These are phyloP conservation scores for Conticribra weissflogii DNA, from an alignment of 108 stramenopile species.

Conservation along the genomic window DNA sequence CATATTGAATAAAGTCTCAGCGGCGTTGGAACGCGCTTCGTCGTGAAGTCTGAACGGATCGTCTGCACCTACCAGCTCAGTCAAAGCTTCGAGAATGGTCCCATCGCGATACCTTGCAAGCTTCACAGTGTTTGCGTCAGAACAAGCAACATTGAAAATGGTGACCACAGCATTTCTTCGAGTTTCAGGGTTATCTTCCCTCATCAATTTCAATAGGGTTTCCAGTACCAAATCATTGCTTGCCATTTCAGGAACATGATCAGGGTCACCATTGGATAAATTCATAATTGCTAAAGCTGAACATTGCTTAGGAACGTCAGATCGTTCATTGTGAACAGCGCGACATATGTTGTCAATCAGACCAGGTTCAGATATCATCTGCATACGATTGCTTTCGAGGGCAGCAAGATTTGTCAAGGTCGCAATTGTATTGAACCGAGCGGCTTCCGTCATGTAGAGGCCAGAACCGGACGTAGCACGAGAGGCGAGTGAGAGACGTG, in stretches of 20 bases:
- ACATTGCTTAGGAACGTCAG: conserved; percentile 61
- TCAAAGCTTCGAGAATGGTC: conserved; percentile 46
- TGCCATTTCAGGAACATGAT: conserved; percentile 63
- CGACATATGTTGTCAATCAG: conserved; percentile 55
- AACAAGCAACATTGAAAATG: conserved; percentile 60
- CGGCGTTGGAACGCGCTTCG: conserved; percentile 58
- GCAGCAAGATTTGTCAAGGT: conserved; percentile 59
- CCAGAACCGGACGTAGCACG: conserved; percentile 47
- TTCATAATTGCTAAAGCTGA: conserved; percentile 62
- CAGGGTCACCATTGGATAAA: conserved; percentile 55
- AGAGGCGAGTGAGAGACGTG: conserved; percentile 25
- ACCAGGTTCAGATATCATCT: conserved; percentile 44
- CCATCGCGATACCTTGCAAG: conserved; percentile 51
- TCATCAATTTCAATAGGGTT: conserved; percentile 51
- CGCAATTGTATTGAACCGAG: conserved; percentile 58
- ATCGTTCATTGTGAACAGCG: conserved; percentile 52
- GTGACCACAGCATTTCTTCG: conserved; percentile 56
- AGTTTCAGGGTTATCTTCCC: conserved; percentile 55
- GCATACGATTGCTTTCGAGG: conserved; percentile 54
- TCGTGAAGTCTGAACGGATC: conserved; percentile 42
- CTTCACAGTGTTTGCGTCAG: conserved; percentile 55
- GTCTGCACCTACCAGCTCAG: conserved; percentile 46
- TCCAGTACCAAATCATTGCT: conserved; percentile 53
- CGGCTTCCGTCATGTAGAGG: conserved; percentile 61
- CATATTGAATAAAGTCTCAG: conserved; percentile 67